A percentile compares a stretch with the other conserved stretches of the same genome.
phyloP scores from a whole-genome alignment of 345 rosid species.

The Carallia brachiata region DNA sequence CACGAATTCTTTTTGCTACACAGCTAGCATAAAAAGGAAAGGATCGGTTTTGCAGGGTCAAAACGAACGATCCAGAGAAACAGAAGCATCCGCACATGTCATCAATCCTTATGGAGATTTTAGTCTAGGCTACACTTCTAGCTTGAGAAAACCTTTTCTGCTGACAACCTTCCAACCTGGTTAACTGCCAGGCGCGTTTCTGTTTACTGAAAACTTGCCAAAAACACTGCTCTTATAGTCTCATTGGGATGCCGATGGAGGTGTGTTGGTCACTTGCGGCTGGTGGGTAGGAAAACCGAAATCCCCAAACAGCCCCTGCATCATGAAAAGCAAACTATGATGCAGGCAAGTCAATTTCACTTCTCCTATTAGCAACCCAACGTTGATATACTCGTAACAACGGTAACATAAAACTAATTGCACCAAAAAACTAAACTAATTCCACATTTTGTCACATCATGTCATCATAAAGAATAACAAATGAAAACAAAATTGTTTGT shows the following conservation, averaged over 20 bases:
- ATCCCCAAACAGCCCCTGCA: constrained; percentile 62
- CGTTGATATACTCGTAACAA: background rate
- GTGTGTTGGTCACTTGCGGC: constrained; percentile 13
- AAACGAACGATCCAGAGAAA: constrained; percentile 14
- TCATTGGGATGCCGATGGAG: constrained; percentile 20
- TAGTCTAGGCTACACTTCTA: constrained; percentile 12
- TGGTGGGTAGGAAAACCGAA: constrained; percentile 52
- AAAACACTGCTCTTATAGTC: constrained; percentile 18
- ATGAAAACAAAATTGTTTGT: background rate
- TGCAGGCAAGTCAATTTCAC: background rate
- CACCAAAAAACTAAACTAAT: no score
- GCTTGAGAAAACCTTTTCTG: constrained; percentile 19
- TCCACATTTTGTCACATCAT: no score
- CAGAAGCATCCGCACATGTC: constrained; percentile 17
- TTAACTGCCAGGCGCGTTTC: constrained; percentile 17
- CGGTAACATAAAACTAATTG: background rate
- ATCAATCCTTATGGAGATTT: constrained; percentile 19
- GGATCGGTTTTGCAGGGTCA: constrained; percentile 23
- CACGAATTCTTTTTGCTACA: constrained; percentile 44
- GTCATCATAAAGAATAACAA: background rate
- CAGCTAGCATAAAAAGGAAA: constrained; percentile 41
- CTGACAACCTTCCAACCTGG: constrained; percentile 17
- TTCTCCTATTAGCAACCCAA: background rate
- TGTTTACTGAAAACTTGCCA: no score
- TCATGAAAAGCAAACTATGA: constrained; percentile 7